phyloP scores from a whole-genome alignment of 1,139 yeast genomes.

The Candida pseudocylindracea region DNA sequence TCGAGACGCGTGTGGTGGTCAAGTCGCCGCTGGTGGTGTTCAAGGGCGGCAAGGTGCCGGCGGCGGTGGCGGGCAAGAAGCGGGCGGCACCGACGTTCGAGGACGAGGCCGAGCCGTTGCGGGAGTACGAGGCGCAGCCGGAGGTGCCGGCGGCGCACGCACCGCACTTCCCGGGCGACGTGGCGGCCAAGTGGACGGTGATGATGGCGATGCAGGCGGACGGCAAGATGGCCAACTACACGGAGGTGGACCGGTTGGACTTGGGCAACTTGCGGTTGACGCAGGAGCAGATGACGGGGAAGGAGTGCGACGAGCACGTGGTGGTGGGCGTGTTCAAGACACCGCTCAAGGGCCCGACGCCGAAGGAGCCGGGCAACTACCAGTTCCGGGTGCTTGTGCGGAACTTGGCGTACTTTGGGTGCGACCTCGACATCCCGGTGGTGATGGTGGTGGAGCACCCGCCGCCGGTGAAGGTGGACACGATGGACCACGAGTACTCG shows the following conservation, averaged over 20 bases:
- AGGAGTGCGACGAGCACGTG: conserved; percentile 20
- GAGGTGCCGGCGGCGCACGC: conserved; percentile 37
- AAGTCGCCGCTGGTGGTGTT: conserved; percentile 46
- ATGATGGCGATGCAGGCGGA: conserved; percentile 53
- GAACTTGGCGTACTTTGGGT: conserved; percentile 47
- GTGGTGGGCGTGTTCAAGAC: conserved; percentile 51
- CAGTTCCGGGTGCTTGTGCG: conserved; percentile 44
- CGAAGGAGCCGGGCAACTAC: conserved; percentile 35
- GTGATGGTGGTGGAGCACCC: conserved; percentile 34
- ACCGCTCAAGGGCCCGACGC: conserved; percentile 51
- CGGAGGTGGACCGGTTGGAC: conserved; percentile 30
- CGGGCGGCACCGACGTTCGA: conserved; percentile 19
- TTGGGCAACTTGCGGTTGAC: conserved; percentile 30
- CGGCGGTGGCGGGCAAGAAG: too few relatives aligned
- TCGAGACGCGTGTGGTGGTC: conserved; percentile 53
- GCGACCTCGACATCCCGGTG: conserved; percentile 48
- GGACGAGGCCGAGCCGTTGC: conserved; percentile 48
- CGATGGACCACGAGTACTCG: conserved; percentile 30
- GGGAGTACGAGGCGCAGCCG: conserved; percentile 44
- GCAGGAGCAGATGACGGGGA: conserved; percentile 23
- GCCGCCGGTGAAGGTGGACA: conserved; percentile 10
- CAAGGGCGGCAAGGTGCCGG: too few relatives aligned
- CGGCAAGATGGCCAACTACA: conserved; percentile 45
- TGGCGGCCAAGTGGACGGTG: conserved; percentile 43
- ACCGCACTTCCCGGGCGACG: conserved; percentile 46